Conservation (phyloP, 2,329 filamentous ascomycete species). For the Fusarium decemcellulare region DNA sequence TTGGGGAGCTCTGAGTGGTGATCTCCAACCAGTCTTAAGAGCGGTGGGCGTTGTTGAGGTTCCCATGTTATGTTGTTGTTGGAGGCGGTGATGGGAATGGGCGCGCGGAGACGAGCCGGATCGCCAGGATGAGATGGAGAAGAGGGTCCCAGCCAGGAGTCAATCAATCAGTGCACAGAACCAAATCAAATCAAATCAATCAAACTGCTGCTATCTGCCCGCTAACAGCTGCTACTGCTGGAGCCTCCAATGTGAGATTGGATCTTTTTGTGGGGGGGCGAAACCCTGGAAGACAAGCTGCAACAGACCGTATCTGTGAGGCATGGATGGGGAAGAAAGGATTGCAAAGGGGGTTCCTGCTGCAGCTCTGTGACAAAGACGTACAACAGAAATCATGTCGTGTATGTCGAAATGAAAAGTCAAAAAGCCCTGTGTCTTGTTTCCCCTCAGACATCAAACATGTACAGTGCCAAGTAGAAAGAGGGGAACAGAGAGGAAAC, state of each 20-base stretch:
- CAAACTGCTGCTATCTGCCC: too few species aligned
- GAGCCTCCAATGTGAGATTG: constrained; percentile 31
- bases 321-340: constrained; percentile 10
- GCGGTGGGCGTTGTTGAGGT: constrained; percentile 21
- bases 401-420: constrained; percentile 2
- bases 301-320: constrained; percentile 33
- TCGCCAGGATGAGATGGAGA: constrained; percentile 1
- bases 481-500: not conserved
- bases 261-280: constrained; percentile 29
- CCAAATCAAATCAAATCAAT: too few species aligned
- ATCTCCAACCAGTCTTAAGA: not conserved
- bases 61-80: not conserved
- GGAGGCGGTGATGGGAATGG: constrained; percentile 13
- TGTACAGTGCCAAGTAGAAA: not conserved
- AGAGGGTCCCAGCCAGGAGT: not conserved
- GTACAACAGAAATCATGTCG: constrained; percentile 17
- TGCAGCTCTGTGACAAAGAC: constrained; percentile 23
- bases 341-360: constrained; percentile 22
- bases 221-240: not conserved
- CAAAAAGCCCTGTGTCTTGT: not conserved
- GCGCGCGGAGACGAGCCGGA: not conserved
- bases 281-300: constrained; percentile 32
- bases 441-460: not conserved
- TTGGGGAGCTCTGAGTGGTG: constrained; percentile 19
- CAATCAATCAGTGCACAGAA: not conserved